Evolutionary conservation across 1,284 basidiomycete genomes (phyloP).

Genomic region (Wolfiporia cocos): DNA sequence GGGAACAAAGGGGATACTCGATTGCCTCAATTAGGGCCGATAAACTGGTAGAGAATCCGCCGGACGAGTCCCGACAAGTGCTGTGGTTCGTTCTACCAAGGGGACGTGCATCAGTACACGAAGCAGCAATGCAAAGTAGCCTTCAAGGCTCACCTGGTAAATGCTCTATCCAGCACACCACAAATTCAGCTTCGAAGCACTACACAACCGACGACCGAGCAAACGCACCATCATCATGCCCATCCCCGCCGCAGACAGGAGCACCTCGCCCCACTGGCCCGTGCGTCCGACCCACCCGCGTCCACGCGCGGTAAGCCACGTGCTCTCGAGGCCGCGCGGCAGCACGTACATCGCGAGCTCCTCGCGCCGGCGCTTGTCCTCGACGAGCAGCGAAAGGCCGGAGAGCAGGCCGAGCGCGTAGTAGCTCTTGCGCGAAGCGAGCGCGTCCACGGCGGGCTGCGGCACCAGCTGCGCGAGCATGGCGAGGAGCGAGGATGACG

Average conservation of each 20-base stretch:
- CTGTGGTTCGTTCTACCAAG: constrained; percentile 77
- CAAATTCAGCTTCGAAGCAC: background rate
- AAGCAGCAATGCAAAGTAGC: constrained; percentile 7
- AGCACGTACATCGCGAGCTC: constrained; percentile 95
- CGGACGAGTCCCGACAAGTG: constrained; percentile 86
- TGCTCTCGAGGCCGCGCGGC: constrained; percentile 86
- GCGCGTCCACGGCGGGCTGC: constrained; percentile 40
- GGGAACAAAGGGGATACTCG: too few species aligned
- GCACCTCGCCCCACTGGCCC: constrained; percentile 61
- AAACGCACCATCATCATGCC: constrained; percentile 83
- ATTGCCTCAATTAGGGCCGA: constrained; percentile 77
- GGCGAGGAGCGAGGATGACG: constrained; percentile 13
- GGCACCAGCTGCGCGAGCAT: constrained; percentile 32
- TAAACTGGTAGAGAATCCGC: constrained; percentile 86
- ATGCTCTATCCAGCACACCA: constrained; percentile 30
- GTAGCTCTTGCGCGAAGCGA: constrained; percentile 68
- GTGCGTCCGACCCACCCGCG: constrained; percentile 76
- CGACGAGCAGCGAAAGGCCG: constrained; percentile 80
- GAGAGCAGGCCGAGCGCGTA: constrained; percentile 75
- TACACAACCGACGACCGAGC: background rate
- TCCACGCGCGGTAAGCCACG: constrained; percentile 77
- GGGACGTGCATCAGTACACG: constrained; percentile 3
- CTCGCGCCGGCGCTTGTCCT: constrained; percentile 75
- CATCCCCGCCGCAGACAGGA: constrained; percentile 76
- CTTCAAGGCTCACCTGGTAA: constrained; percentile 35